Evolutionary conservation across 2,329 filamentous ascomycete species (phyloP).

Genomic region (Endothia cerciana): DNA sequence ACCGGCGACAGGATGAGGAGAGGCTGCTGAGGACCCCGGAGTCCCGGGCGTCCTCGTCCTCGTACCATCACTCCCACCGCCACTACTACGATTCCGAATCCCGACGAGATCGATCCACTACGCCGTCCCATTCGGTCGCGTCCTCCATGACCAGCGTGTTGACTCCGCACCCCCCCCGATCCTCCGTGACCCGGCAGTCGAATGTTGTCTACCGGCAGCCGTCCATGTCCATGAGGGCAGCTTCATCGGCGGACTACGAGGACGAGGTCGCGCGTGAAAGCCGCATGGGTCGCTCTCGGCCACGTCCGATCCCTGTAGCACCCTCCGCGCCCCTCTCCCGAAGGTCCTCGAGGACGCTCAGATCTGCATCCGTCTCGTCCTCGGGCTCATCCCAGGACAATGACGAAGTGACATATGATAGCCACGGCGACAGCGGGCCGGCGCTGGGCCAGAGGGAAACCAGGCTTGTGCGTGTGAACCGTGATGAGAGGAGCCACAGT

Average conservation of each 20-base stretch:
- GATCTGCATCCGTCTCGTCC: slow-evolving; percentile 35
- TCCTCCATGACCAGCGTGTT: slow-evolving; percentile 36
- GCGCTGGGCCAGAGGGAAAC: slow-evolving; percentile 30
- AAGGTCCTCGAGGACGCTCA: slow-evolving; percentile 38
- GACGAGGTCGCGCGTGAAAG: slow-evolving; percentile 37
- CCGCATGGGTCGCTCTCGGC: slow-evolving; percentile 34
- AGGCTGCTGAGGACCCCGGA: slow-evolving; percentile 26
- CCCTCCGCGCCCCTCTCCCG: slow-evolving; percentile 44
- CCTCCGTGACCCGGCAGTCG: slow-evolving; percentile 34
- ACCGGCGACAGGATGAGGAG: slow-evolving; percentile 21
- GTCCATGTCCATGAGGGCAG: slow-evolving; percentile 22
- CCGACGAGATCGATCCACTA: slow-evolving; percentile 20
- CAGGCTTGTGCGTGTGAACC: slow-evolving; percentile 23
- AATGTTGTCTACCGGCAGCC: slow-evolving; percentile 33
- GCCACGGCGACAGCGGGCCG: slow-evolving; percentile 38
- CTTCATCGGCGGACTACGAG: slow-evolving; percentile 30
- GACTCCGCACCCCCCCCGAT: slow-evolving; percentile 37
- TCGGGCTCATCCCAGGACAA: slow-evolving; percentile 36
- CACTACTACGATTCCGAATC: slow-evolving; percentile 22
- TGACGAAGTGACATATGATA: slow-evolving; percentile 43
- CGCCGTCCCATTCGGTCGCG: slow-evolving; percentile 32
- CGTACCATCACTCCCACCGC: slow-evolving; percentile 18
- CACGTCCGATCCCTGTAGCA: slow-evolving; percentile 19
- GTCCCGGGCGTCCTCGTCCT: slow-evolving; percentile 28
- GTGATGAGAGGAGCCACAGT: slow-evolving; percentile 19